phyloP scores from a whole-genome alignment of 495 filamentous ascomycete species.

The Wilcoxina mikolae region DNA sequence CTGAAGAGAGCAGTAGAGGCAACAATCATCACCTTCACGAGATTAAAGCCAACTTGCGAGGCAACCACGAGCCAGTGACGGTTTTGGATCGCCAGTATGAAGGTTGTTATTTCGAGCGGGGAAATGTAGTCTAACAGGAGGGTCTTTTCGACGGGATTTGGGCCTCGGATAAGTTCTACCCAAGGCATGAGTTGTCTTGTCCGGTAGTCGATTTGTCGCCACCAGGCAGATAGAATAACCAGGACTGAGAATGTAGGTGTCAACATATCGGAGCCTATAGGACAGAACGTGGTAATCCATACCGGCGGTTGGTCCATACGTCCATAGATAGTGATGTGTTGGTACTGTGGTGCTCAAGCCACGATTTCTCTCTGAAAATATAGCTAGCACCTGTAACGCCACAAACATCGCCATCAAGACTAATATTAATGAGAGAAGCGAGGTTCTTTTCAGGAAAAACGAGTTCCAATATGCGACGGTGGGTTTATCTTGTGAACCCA shows the following conservation, averaged over 20 bases:
- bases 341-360: background rate
- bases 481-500: too few relatives aligned
- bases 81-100: background rate
- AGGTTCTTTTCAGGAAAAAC: background rate
- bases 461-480: background rate
- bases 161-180: background rate
- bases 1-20: background rate
- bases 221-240: background rate
- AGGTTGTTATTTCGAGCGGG: background rate
- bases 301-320: background rate
- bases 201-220: background rate
- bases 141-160: background rate
- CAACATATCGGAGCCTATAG: background rate
- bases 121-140: background rate
- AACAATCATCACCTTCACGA: background rate
- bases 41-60: background rate
- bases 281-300: background rate
- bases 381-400: background rate
- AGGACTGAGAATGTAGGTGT: background rate
- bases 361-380: background rate
- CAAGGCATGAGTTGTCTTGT: background rate
- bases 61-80: background rate
- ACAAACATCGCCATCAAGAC: background rate
- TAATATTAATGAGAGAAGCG: background rate
- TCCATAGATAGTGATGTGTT: background rate